Evolutionary conservation across 805 yeast species (phyloP).

Genomic region (Isabelozyma gotoi): DNA sequence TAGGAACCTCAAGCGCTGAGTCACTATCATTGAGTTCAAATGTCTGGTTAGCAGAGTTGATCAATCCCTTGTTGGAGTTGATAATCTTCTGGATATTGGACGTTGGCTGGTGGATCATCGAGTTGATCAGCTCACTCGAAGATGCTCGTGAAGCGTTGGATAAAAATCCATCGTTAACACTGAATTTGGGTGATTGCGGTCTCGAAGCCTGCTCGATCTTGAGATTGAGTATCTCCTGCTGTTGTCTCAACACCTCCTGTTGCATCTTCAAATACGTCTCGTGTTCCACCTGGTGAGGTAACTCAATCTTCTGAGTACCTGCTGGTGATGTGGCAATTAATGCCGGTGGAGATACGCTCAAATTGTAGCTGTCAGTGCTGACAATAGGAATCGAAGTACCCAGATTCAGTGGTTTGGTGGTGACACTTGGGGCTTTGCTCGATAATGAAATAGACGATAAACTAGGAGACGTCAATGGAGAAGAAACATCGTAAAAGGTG

Average conservation of each 20-base stretch:
- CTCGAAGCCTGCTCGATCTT: constrained; percentile 8
- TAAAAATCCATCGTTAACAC: neutral
- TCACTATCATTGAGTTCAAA: neutral
- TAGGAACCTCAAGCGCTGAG: neutral
- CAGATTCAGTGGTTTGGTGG: neutral
- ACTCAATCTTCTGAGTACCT: neutral
- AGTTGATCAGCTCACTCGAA: constrained; percentile 9
- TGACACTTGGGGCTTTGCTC: neutral
- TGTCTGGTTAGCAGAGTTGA: neutral
- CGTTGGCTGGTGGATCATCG: constrained; percentile 5
- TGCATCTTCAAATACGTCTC: constrained; percentile 37
- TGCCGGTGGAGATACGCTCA: constrained; percentile 2
- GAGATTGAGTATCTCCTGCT: constrained; percentile 27
- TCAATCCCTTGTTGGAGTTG: constrained; percentile 3
- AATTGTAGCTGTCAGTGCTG: constrained; percentile 9
- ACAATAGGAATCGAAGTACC: constrained; percentile 7
- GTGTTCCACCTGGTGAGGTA: constrained; percentile 26
- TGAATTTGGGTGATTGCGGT: constrained; percentile 2
- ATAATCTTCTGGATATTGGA: constrained; percentile 9
- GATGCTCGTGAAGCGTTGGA: constrained; percentile 8
- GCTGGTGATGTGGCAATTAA: constrained; percentile 1
- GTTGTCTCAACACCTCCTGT: constrained; percentile 36
- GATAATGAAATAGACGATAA: constrained; percentile 2
- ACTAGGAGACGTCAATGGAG: constrained; percentile 3
- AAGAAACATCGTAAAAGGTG: constrained; percentile 14